These are phyloP conservation scores for Geranium rotundifolium DNA, from an alignment of 345 rosid genomes.

Conservation along the genomic window DNA sequence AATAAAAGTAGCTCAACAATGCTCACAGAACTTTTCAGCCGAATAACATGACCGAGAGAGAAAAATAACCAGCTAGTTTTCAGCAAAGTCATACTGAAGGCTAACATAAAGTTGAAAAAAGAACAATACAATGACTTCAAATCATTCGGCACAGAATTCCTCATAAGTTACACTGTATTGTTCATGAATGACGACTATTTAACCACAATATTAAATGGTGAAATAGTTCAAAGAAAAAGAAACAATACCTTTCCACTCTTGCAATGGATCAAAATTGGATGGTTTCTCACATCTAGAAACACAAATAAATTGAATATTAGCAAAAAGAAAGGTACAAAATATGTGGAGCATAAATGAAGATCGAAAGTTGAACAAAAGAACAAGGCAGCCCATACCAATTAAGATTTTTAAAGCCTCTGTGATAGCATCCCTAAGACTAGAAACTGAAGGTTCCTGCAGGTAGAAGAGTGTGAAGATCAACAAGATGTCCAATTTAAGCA, in stretches of 20 bases:
- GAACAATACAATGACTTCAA: neutral
- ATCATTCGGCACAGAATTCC: neutral
- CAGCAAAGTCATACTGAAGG: neutral
- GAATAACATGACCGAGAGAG: too few species aligned
- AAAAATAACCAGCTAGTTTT: neutral
- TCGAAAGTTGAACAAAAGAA: neutral
- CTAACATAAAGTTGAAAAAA: too few species aligned
- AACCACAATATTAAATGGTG: neutral
- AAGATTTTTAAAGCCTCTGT: constrained; percentile 61
- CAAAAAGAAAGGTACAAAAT: neutral
- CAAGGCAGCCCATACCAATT: constrained; percentile 34
- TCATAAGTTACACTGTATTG: neutral
- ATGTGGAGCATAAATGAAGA: neutral
- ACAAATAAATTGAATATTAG: neutral
- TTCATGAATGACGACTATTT: neutral
- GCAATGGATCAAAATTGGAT: constrained; percentile 84
- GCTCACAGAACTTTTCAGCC: too few species aligned
- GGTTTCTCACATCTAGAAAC: constrained; percentile 65
- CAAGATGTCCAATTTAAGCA: neutral
- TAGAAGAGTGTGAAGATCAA: neutral
- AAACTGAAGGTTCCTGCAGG: constrained; percentile 65
- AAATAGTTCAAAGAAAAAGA: neutral
- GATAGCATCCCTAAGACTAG: constrained; percentile 55
- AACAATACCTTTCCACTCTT: constrained; percentile 68
- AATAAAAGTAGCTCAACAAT: too few species aligned